Conservation (phyloP, 2,329 filamentous ascomycete genomes). For the Fusarium cyanostomum region DNA sequence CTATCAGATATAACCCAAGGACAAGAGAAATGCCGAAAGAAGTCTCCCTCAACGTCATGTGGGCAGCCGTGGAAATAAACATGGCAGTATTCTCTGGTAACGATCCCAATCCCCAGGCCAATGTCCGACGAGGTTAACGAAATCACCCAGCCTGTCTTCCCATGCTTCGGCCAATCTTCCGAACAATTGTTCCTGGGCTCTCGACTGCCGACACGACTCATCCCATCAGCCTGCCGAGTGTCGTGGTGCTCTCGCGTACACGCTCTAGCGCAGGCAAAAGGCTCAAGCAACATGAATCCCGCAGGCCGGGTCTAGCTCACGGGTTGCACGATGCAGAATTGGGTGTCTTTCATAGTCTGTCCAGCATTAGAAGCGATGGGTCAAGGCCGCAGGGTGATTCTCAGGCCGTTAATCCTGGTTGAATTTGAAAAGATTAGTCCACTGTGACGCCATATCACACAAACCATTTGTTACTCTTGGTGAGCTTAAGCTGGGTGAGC, state of each 20-base stretch:
- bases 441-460: no score
- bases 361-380: conserved; percentile 8
- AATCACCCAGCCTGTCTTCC: conserved; percentile 7
- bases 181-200: neutral
- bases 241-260: neutral
- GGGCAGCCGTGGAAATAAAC: conserved; percentile 32
- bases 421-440: no score
- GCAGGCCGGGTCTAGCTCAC: conserved; percentile 4
- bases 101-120: neutral
- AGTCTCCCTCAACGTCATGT: conserved; percentile 24
- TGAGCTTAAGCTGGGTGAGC: no score
- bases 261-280: neutral
- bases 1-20: conserved; percentile 14
- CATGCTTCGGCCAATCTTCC: conserved; percentile 21
- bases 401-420: no score
- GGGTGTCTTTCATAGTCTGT: conserved; percentile 10
- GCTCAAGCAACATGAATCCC: neutral
- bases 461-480: no score
- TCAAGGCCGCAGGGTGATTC: neutral
- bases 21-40: conserved; percentile 28
- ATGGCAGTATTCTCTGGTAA: conserved; percentile 36
- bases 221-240: neutral
- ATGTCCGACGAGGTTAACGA: neutral
- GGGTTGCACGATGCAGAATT: neutral
- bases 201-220: neutral